Evolutionary conservation across 345 rosid genomes (phyloP), one percentile per base, ranked within the genome.

Genomic region (Microthlaspi erraticum): DNA sequence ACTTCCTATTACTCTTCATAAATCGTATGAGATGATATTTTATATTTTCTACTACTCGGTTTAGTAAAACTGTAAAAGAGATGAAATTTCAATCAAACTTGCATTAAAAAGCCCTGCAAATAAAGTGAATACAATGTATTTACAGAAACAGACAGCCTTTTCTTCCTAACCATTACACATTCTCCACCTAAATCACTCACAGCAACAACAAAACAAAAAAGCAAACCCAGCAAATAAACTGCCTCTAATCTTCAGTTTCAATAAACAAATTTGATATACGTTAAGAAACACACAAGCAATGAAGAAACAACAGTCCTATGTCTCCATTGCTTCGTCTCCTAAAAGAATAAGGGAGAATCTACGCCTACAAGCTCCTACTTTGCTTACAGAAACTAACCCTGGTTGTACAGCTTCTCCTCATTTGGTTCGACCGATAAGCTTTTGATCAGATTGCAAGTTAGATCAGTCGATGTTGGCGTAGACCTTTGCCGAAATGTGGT

Each of bases 401-500:
- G 49, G 43, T 64, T 70, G 71, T 63, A 76, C 68, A 62, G 36
- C 49, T 67, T 67, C 56, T 68, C 6, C 75, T 56, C 75, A 16
- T 64, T 50, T 57, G 41, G 48, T 55, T 18, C 5, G 48, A 36
- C 37, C n/a, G 38, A 59, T 20, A 41, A 58, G 61, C 59, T 62
- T 62, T 17, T 36, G 42, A n/a, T 60, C 69, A 53, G 74, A 61
- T 8, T 51, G 73, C 68, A 50, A 19, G 41, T 50, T 58, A 93
- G 64, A 93, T 64, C 59, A 88, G 81, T 50, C 93, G 91, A 79
- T 90, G 98, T 55, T 84, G 99, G 7, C 98, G 90, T 82, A 95
- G 66, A 72, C 98, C 97, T 73, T 92, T 95, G 37, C 96, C 96
- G 37, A 88, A 92, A 83, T 90, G 99, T 64, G 99, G 98, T 78